Conservation (phyloP, 2,329 filamentous ascomycete species). For the Orbilia quercus region DNA sequence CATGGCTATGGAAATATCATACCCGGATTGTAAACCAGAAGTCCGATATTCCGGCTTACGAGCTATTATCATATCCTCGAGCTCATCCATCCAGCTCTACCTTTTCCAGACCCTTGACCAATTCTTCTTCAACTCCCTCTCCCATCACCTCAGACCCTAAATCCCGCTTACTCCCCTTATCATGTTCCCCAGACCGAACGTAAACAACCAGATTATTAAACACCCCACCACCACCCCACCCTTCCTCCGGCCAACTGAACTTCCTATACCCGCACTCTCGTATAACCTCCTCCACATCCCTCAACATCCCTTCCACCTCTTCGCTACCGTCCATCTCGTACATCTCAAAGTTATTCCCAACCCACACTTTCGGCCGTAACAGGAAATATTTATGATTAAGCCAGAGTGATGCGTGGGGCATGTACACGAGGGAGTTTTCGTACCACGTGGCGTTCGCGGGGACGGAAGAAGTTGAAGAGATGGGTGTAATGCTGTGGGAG, state of each 20-base stretch:
- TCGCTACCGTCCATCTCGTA: slow-evolving; percentile 20
- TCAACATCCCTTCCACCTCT: slow-evolving; percentile 10
- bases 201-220: slow-evolving; percentile 54
- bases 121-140: not conserved
- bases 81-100: not conserved
- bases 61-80: no score
- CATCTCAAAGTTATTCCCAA: slow-evolving; percentile 42
- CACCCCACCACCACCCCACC: slow-evolving; percentile 38
- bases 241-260: slow-evolving; percentile 45
- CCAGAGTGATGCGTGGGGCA: slow-evolving; percentile 54
- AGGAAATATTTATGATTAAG: slow-evolving; percentile 49
- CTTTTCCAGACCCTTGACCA: slow-evolving; percentile 5
- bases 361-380: slow-evolving; percentile 37
- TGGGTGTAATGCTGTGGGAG: slow-evolving; percentile 4
- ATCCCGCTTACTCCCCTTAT: not conserved
- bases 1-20: no score
- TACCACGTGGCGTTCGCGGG: slow-evolving; percentile 24
- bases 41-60: no score
- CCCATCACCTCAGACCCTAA: not conserved
- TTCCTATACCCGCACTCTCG: slow-evolving; percentile 24
- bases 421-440: slow-evolving; percentile 34
- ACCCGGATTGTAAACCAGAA: no score
- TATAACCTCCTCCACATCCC: slow-evolving; percentile 23
- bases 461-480: not conserved
- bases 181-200: slow-evolving; percentile 10